Conservation (phyloP, 2,329 filamentous ascomycete species). For the Tothia fuscella region DNA sequence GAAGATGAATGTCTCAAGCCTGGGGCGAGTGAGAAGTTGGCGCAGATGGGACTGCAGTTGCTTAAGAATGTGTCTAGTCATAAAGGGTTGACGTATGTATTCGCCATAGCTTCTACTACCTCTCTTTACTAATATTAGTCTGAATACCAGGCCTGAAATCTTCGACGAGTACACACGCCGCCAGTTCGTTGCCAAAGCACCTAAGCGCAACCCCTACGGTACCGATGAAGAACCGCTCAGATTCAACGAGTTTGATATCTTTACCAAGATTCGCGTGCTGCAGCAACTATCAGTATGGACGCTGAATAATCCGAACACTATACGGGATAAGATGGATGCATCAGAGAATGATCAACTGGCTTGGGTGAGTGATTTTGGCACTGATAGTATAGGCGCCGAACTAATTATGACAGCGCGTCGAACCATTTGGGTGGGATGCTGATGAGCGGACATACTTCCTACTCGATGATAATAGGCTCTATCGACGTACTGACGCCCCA, state of each 20-base stretch:
- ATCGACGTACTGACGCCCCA: conserved; percentile 69
- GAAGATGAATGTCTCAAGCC: conserved; percentile 81
- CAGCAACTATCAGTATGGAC: conserved; percentile 86
- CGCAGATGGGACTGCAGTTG: conserved; percentile 72
- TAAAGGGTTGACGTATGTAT: conserved; percentile 72
- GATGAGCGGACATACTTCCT: conserved; percentile 81
- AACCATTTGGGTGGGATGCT: conserved; percentile 78
- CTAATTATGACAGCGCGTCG: conserved; percentile 42
- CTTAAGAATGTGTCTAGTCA: conserved; percentile 92
- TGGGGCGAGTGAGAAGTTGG: conserved; percentile 55
- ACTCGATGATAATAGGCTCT: conserved; percentile 86
- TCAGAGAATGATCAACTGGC: conserved; percentile 68
- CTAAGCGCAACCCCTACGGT: conserved; percentile 74
- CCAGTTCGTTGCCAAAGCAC: conserved; percentile 74
- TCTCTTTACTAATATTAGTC: background rate
- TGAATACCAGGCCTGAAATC: conserved; percentile 54
- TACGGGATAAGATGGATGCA: conserved; percentile 77
- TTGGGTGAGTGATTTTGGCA: conserved; percentile 53
- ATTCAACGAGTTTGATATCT: conserved; percentile 73
- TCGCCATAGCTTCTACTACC: background rate
- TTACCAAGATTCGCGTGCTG: conserved; percentile 69
- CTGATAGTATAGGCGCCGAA: conserved; percentile 14
- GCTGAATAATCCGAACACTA: conserved; percentile 73
- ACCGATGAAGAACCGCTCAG: conserved; percentile 57
- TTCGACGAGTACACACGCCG: conserved; percentile 90